Conservation (phyloP, 179 eudicot genomes). For the Actinidia chinensis region DNA sequence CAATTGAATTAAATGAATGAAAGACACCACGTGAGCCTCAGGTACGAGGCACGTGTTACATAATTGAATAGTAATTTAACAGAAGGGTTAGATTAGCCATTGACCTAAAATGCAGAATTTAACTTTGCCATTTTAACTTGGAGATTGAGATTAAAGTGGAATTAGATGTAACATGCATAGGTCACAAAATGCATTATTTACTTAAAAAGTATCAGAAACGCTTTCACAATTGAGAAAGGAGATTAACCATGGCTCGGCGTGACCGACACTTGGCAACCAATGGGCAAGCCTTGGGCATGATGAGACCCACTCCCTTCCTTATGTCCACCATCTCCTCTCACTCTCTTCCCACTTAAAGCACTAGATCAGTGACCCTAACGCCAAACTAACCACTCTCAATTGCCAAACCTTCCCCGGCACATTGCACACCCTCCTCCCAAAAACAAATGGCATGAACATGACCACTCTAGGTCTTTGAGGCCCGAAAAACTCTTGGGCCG, state of each 20-base stretch:
- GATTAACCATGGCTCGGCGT: slow-evolving; percentile 25
- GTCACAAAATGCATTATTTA: no score
- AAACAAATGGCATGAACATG: not conserved
- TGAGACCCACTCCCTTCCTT: not conserved
- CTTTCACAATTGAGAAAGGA: slow-evolving; percentile 3
- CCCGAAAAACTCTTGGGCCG: slow-evolving; percentile 10
- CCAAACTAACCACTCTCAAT: slow-evolving; percentile 9
- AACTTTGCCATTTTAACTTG: no score
- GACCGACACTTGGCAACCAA: slow-evolving; percentile 5
- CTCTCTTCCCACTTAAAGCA: slow-evolving; percentile 2
- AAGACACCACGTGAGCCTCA: no score
- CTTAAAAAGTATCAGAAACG: no score
- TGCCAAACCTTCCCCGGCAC: slow-evolving; percentile 16
- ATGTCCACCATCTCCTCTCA: not conserved
- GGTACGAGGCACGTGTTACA: no score
- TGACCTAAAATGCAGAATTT: no score
- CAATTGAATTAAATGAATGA: no score
- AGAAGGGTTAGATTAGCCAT: no score
- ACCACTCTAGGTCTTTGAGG: not conserved
- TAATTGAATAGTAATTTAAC: no score
- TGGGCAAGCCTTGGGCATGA: not conserved
- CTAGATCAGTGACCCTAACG: not conserved
- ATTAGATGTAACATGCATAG: no score
- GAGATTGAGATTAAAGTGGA: no score
- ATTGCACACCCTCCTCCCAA: slow-evolving; percentile 15